These are phyloP conservation scores for Thermomucor indicae-seudaticae DNA, from an alignment of 371 early-diverging fungal genomes.

Conservation along the genomic window DNA sequence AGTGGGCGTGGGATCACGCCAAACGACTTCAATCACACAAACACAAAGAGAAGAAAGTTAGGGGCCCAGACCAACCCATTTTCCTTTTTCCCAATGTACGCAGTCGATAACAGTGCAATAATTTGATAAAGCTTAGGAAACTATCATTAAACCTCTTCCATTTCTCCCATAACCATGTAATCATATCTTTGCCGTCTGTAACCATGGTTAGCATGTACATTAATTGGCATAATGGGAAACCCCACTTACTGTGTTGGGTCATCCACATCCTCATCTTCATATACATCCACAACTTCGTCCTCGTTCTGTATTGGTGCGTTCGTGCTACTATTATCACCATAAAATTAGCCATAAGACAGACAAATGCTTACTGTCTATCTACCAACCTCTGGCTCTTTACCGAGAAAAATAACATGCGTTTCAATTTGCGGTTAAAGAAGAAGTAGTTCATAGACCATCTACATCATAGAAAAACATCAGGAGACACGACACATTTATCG, in stretches of 20 bases:
- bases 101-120: no score
- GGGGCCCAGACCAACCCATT: no score
- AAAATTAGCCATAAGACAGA: neutral
- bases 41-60: no score
- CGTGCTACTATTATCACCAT: constrained; percentile 14
- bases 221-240: neutral
- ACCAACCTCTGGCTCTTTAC: constrained; percentile 78
- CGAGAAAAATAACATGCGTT: constrained; percentile 87
- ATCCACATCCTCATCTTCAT: constrained; percentile 18
- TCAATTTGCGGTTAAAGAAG: constrained; percentile 86
- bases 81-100: no score
- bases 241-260: constrained; percentile 11
- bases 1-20: no score
- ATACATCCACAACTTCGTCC: constrained; percentile 7
- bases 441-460: constrained; percentile 95
- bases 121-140: no score
- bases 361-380: neutral
- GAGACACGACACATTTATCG: neutral
- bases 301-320: constrained; percentile 34
- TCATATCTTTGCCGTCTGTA: constrained; percentile 32
- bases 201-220: constrained; percentile 5
- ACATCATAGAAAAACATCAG: neutral
- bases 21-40: no score
- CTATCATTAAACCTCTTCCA: constrained; percentile 22
- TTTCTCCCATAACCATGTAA: constrained; percentile 39